Conservation (phyloP, 257 asterid species). For the Solanum bulbocastanum region DNA sequence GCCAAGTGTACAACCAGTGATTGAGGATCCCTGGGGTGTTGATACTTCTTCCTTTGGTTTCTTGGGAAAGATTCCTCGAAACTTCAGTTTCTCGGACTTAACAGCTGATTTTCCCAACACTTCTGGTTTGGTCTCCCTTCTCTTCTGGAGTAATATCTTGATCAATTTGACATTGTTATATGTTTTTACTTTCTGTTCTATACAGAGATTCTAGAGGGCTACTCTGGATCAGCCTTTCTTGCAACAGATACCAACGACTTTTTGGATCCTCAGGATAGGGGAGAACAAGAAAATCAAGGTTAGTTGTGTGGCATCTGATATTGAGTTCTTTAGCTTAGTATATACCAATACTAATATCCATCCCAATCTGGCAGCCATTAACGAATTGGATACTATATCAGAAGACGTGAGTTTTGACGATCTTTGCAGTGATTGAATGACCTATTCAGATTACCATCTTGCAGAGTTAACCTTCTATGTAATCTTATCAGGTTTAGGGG, state of each 20-base stretch:
- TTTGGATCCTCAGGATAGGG: conserved; percentile 32
- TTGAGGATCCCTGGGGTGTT: conserved; percentile 34
- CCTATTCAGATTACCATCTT: not conserved
- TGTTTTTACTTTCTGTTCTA: not conserved
- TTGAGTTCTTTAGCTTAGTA: not conserved
- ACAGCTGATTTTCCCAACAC: conserved; percentile 70
- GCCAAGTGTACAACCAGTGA: conserved; percentile 37
- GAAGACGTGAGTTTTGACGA: conserved; percentile 51
- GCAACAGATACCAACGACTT: conserved; percentile 38
- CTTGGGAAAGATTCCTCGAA: conserved; percentile 81
- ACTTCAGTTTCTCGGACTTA: conserved; percentile 83
- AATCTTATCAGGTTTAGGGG: not conserved
- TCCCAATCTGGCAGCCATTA: conserved; percentile 26
- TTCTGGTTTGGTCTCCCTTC: conserved; percentile 34
- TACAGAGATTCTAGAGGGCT: conserved; percentile 71
- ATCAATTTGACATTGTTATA: not conserved
- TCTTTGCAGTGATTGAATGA: conserved; percentile 36
- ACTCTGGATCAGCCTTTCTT: conserved; percentile 63
- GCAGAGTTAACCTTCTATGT: not conserved
- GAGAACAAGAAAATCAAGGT: conserved; percentile 63
- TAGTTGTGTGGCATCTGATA: not conserved
- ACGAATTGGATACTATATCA: conserved; percentile 39
- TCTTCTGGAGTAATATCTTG: not conserved
- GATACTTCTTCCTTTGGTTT: conserved; percentile 46
- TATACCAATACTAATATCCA: not conserved